Evolutionary conservation across 192 early-diverging fungal species (phyloP), one percentile per base, ranked within the genome.

Genomic region (Jimgerdemannia lactiflua): DNA sequence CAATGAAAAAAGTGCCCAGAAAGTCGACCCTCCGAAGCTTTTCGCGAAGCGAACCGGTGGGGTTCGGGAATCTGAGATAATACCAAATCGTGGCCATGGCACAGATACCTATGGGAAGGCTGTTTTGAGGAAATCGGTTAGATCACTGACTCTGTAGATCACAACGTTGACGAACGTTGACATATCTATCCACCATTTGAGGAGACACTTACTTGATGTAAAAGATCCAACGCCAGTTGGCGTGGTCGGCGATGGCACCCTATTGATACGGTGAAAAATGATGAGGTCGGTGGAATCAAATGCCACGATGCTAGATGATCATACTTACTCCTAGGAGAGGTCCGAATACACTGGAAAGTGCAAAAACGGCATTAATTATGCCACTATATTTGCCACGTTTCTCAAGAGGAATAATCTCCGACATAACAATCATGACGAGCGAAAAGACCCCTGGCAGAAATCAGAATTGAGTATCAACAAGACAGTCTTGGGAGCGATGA

Each of bases 351-450:
- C 90, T 93, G 3, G 95, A 85, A 49, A 95, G 72, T 4, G 90
- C 95, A 85, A 95, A 96, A 3, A 93, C 90, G 73, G 89, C 90
- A 69, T 90, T 91, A 43, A 95, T 87, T 41, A 96, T 76, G 6
- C 90, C 89, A 80, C 95, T 91, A 79, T 93, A 96, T 39, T 63
- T 65, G 42, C 41, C 11, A 29, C 29, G 29, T 29, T 29, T 29
- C 29, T 29, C 29, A 29, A 29, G 29, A 29, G 29, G 73, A 66
- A 2, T 11, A 4, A 43, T 74, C 7, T 65, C 67, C 6, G 73
- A 49, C 19, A 67, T 42, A 18, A 64, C 9, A 4, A 74, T 67
- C 9, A 65, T 67, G 20, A 74, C 29, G 14, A 74, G 66, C 4
- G 69, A 40, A 4, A 67, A 67, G 0, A 74, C 39, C 10, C 2